phyloP scores from a whole-genome alignment of 163 green algal species.

The Scenedesmus sp. region DNA sequence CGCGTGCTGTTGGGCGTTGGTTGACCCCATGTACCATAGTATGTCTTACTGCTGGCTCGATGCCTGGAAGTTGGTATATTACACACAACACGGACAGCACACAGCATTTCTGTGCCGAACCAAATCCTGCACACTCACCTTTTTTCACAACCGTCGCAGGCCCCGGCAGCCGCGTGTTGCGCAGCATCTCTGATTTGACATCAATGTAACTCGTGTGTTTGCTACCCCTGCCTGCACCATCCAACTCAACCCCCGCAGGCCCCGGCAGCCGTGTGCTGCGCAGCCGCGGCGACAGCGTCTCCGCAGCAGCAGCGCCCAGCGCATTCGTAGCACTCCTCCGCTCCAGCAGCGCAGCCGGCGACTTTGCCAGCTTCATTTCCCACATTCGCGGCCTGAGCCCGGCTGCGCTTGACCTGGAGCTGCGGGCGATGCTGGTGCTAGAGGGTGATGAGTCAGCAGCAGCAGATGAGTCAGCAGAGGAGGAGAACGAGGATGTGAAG shows the following conservation, averaged over 20 bases:
- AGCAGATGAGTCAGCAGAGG: background rate
- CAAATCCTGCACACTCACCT: no score
- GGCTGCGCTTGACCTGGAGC: conserved; percentile 76
- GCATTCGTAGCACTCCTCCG: conserved; percentile 63
- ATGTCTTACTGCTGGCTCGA: no score
- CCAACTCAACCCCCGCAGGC: background rate
- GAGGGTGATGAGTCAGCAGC: background rate
- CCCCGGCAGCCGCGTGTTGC: no score
- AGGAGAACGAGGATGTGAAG: conserved; percentile 38
- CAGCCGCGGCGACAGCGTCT: background rate
- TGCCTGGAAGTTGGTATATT: no score
- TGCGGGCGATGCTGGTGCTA: conserved; percentile 74
- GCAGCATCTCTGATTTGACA: no score
- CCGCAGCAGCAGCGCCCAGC: conserved; percentile 37
- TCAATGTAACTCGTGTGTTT: background rate
- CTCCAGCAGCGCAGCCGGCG: conserved; percentile 30
- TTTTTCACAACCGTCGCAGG: no score
- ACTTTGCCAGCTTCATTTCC: conserved; percentile 71
- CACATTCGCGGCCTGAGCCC: conserved; percentile 73
- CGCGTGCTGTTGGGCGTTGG: no score
- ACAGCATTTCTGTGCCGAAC: no score
- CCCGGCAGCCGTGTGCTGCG: conserved; percentile 38
- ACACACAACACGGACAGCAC: no score
- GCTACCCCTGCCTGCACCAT: background rate
- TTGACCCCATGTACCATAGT: no score